phyloP scores from a whole-genome alignment of 2,329 filamentous ascomycete genomes.

The Claviceps citrina region DNA sequence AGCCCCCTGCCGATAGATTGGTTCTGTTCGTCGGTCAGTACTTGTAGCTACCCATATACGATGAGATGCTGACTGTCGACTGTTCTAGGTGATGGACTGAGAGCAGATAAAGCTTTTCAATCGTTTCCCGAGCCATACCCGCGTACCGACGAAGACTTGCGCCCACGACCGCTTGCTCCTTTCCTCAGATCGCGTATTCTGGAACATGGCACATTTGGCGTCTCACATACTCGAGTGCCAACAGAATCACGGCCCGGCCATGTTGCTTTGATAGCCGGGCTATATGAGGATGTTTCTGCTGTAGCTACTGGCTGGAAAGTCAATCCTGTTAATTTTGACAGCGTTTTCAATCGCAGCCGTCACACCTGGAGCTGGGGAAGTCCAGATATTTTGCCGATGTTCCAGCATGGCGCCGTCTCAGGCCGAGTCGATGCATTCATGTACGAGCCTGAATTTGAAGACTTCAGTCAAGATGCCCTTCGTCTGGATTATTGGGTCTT shows the following conservation, averaged over 20 bases:
- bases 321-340: conserved; percentile 96
- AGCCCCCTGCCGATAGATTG: conserved; percentile 74
- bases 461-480: conserved; percentile 71
- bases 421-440: conserved; percentile 76
- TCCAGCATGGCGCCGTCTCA: conserved; percentile 77
- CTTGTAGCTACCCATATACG: neutral
- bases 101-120: conserved; percentile 96
- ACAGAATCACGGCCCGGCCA: conserved; percentile 94
- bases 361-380: conserved; percentile 99
- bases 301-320: conserved; percentile 97
- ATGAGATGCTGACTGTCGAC: neutral
- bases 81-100: conserved; percentile 62
- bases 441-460: conserved; percentile 74
- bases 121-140: conserved; percentile 77
- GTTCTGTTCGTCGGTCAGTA: conserved; percentile 75
- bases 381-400: conserved; percentile 95
- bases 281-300: conserved; percentile 96
- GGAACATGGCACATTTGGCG: conserved; percentile 83
- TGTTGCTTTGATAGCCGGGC: conserved; percentile 86
- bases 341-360: conserved; percentile 88
- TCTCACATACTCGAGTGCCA: conserved; percentile 91
- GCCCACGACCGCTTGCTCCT: conserved; percentile 69
- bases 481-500: conserved; percentile 90
- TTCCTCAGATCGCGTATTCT: conserved; percentile 82
- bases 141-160: conserved; percentile 46